Base-by-base conservation (phyloP, 2,329 filamentous ascomycete species). In the Ophiostoma angusticollis region DNA sequence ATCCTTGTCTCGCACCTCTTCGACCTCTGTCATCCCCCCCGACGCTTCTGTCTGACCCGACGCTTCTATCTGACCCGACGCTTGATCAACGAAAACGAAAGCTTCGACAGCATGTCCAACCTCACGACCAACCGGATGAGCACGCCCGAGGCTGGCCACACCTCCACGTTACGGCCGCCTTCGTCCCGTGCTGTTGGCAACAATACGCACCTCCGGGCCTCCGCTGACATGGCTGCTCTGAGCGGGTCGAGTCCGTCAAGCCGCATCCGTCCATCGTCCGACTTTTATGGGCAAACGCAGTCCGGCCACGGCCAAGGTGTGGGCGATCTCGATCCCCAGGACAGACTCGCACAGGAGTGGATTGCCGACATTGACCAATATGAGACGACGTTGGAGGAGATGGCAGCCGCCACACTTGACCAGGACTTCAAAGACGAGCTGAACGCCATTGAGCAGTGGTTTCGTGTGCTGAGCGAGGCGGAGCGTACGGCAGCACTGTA, bases 341-440 rank as follows among this genome's bases (percentile, higher is more conserved):
- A 96, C 58, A 89, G 87, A 61, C 83, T 89, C 48, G 86, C 89
- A 36, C 87, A 95, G 65, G 87, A 98, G 62, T 98, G 91, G 91
- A 89, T 98, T 52, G 86, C 89, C 40, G 91, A 98, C 54, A 96
- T 98, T 50, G 91, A 98, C 58, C 89, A 96, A 60, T 95, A 95
- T 54, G 91, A 98, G 68, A 93, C 80, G n/a, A 98, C 91, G 1
- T 63, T 98, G 54, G 91, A 96, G 61, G 91, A 98, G 59, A 98
- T 98, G 91, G 91, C 91, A 31, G 87, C 89, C 23, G 91, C 91
- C 21, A 96, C 91, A n/a, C 68, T 96, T 39, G 91, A 98, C 57
- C 91, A 98, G 65, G 91, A 98, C 57, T 98, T 98, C 70, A 98
- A 98, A 66, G 91, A 96, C 61, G 91, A 98, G 62, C 74, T 98